Base-by-base conservation (phyloP, 139 green algal genomes). In the Chlorella sp. region DNA sequence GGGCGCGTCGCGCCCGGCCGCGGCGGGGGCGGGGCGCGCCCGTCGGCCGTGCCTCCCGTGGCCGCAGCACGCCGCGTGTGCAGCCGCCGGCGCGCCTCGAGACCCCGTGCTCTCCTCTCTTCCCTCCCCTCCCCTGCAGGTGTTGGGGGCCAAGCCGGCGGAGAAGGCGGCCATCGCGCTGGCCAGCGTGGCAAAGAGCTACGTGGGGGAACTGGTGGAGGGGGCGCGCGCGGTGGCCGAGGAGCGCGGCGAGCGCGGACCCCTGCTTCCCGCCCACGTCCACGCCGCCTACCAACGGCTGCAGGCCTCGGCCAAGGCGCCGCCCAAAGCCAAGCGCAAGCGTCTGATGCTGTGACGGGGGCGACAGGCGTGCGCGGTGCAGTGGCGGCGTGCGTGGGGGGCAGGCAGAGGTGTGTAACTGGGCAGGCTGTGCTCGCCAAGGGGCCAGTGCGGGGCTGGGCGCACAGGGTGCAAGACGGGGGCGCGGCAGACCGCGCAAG, bases 151-250 rank as follows among this genome's bases (percentile, higher is more conserved):
- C 29, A 27, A 35, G 19, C 58, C 36, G 7, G 42, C 73, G 12
- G 73, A 83, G 23, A 83, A 87, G 45, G 70, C 88, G 50, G 42
- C 86, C 8, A 89, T 95, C 42, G 91, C 87, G 1, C 75, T 96
- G 62, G 81, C 78, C 65, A 79, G 79, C 19, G 86, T 95, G 35
- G 83, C 83, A 45, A 96, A 96, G 80, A 71, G 90, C 31, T 95
- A 92, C 83, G 85, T 95, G 38, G 91, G 90, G 1, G 89, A 96
- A 50, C 66, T 96, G 5, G 69, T 94, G 15, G 91, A 56, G 71
- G 74, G 43, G 87, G 87, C 91, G 74, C 40, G 82, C 21, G 55
- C 78, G n/a, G 73, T 91, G 21, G 91, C 88, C 1, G 73, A 75
- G 5, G 62, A 82, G 45, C 74, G 86, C 31, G 87, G 82, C 5